These are phyloP conservation scores for Fraxinus dipetala DNA, from an alignment of 305 asterid species.

Conservation along the genomic window DNA sequence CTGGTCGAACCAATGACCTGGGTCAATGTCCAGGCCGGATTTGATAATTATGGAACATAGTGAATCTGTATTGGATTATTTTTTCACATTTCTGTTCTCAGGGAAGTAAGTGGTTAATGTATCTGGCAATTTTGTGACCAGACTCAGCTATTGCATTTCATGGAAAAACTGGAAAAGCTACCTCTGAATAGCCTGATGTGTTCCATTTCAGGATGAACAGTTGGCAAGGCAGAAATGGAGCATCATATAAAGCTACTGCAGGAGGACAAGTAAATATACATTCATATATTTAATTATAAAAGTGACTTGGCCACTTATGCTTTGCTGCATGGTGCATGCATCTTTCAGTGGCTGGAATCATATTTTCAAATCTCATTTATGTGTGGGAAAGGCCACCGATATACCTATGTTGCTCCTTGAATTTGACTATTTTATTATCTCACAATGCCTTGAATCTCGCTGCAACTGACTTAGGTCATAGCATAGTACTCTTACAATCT, in stretches of 20 bases:
- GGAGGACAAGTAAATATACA: conserved; percentile 60
- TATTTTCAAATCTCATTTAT: conserved; percentile 18
- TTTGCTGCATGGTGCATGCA: background rate
- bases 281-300: conserved; percentile 8
- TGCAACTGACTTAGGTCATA: conserved; percentile 11
- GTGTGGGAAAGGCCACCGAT: conserved; percentile 3
- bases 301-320: background rate
- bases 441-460: conserved; percentile 2
- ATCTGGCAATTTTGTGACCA: conserved; percentile 38
- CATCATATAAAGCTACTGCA: conserved; percentile 75
- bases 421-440: conserved; percentile 13
- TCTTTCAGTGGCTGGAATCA: conserved; percentile 14
- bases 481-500: background rate
- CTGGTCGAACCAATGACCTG: background rate
- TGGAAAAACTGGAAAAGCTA: conserved; percentile 51
- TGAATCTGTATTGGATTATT: conserved; percentile 7
- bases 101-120: conserved; percentile 18
- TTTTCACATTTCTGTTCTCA: conserved; percentile 19
- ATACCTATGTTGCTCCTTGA: background rate
- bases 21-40: background rate
- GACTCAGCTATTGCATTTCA: conserved; percentile 62
- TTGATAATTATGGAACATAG: background rate
- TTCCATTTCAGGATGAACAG: conserved; percentile 55
- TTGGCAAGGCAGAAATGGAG: conserved; percentile 70
- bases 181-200: conserved; percentile 36